A percentile compares a stretch with the other conserved stretches of the same genome.
Conservation (phyloP, 1,284 basidiomycete species). For the Melampsora americana region DNA sequence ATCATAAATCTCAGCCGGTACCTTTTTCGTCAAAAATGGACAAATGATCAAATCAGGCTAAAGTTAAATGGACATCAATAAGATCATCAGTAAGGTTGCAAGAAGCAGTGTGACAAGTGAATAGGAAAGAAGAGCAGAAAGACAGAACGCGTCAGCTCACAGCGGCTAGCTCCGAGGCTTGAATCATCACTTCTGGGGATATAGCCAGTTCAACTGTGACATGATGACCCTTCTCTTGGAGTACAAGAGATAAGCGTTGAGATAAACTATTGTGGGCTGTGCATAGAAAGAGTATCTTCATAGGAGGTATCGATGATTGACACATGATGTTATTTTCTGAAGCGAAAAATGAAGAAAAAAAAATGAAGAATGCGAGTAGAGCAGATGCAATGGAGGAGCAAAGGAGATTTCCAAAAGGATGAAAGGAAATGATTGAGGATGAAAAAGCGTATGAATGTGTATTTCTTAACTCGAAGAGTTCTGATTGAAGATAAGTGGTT, state of each 20-base stretch:
- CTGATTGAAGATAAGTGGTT: too few relatives aligned
- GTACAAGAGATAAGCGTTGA: slow-evolving; percentile 54
- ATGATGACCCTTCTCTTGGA: slow-evolving; percentile 53
- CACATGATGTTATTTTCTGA: background rate
- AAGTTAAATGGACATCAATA: background rate
- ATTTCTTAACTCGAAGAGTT: too few relatives aligned
- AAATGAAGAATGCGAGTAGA: too few relatives aligned
- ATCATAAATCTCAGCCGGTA: slow-evolving; percentile 55
- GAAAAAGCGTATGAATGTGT: too few relatives aligned
- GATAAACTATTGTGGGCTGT: slow-evolving; percentile 58
- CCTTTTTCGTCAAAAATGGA: slow-evolving; percentile 57
- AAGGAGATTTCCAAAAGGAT: too few relatives aligned
- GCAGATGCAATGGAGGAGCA: too few relatives aligned
- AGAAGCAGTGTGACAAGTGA: too few relatives aligned
- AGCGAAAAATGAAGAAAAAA: background rate
- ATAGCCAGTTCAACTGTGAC: slow-evolving; percentile 56
- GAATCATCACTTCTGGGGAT: slow-evolving; percentile 55
- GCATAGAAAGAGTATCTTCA: slow-evolving; percentile 55
- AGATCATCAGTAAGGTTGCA: background rate
- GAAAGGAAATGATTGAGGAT: too few relatives aligned
- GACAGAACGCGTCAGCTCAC: slow-evolving; percentile 4
- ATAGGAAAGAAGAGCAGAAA: background rate
- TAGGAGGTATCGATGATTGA: background rate
- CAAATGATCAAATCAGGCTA: slow-evolving; percentile 57
- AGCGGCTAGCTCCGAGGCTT: slow-evolving; percentile 53